Evolutionary conservation across 805 yeast genomes (phyloP).

Genomic region (Wickerhamomyces tratensis): DNA sequence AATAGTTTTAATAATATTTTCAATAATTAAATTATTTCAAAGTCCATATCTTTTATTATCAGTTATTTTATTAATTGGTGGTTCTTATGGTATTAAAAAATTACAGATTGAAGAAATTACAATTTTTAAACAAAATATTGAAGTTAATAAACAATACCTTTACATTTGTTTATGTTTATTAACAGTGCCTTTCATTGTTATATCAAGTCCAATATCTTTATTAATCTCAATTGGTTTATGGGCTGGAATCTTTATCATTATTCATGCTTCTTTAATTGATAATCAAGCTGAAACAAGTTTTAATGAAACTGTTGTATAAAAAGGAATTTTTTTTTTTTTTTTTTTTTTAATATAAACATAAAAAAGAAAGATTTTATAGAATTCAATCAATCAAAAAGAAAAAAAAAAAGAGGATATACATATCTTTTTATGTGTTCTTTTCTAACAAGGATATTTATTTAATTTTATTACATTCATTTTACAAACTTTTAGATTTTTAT

Average conservation of each 20-base stretch:
- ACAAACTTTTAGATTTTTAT: too few relatives aligned
- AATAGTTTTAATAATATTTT: slow-evolving; percentile 6
- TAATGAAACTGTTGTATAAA: slow-evolving; percentile 11
- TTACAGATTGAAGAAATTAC: slow-evolving; percentile 3
- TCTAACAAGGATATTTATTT: too few relatives aligned
- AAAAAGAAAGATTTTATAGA: too few relatives aligned
- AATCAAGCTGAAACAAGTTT: slow-evolving; percentile 14
- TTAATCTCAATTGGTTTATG: background rate
- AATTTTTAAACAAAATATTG: slow-evolving; percentile 1
- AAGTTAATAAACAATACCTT: slow-evolving; percentile 10
- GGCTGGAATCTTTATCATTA: slow-evolving; percentile 3
- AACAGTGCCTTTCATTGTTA: slow-evolving; percentile 12
- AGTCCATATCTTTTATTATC: slow-evolving; percentile 10
- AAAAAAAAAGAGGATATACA: too few relatives aligned
- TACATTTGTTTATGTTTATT: slow-evolving; percentile 3
- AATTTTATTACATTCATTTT: too few relatives aligned
- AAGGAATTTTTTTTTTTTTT: too few relatives aligned
- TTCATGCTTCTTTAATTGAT: slow-evolving; percentile 6
- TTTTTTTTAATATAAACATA: too few relatives aligned
- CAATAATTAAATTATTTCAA: slow-evolving; percentile 9
- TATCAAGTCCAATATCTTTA: slow-evolving; percentile 6
- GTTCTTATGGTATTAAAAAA: slow-evolving; percentile 4
- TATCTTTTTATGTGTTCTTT: too few relatives aligned
- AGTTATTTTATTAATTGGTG: slow-evolving; percentile 2
- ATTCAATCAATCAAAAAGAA: too few relatives aligned